Evolutionary conservation across 768 basidiomycete genomes (phyloP), one percentile per base, ranked within the genome.

Genomic region (Mrakia gelida): DNA sequence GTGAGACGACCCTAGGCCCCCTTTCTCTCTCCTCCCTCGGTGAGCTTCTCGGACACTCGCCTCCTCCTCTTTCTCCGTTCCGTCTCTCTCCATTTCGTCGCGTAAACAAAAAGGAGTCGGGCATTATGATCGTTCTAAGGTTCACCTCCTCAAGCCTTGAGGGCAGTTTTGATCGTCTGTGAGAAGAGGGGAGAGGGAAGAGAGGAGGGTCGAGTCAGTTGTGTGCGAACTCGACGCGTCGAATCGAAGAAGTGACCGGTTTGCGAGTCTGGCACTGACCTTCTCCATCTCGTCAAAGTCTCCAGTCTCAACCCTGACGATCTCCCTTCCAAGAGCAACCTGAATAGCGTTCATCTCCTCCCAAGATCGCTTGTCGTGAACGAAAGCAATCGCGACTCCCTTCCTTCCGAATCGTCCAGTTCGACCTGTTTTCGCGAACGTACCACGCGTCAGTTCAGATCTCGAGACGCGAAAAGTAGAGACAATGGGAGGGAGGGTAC

Each of bases 401-500:
- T 93, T 94, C 65, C 97, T 91, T 75, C 97, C 97, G 84, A 99
- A 99, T 63, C 97, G 92, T 77, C 97, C 97, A 68, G 97, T 99
- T 75, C 97, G 93, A 71, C 96, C 95, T 98, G 80, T 6, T 78
- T 6, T 61, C 26, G 54, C 34, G 21, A 21, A 63, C 11, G 18
- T 4, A 30, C 18, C 32, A 73, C 72, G 63, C 56, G 54, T 80
- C 56, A 30, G 63, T 65, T 21, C 21, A 2, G 10, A 9, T 59
- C 21, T 38, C 26, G 13, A 16, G 56, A 70, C 21, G 45, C 21
- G 38, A 79, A 59, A 80, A n/a, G n/a, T n/a, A n/a, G 68, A 2
- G 70, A 10, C n/a, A 38, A 16, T 38, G n/a, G n/a, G n/a, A 67
- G 34, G 28, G 49, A 59, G 38, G 63, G 41, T 56, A 86, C 91